Base-by-base conservation (phyloP, 495 filamentous ascomycete species). In the Talaromyces proteolyticus region DNA sequence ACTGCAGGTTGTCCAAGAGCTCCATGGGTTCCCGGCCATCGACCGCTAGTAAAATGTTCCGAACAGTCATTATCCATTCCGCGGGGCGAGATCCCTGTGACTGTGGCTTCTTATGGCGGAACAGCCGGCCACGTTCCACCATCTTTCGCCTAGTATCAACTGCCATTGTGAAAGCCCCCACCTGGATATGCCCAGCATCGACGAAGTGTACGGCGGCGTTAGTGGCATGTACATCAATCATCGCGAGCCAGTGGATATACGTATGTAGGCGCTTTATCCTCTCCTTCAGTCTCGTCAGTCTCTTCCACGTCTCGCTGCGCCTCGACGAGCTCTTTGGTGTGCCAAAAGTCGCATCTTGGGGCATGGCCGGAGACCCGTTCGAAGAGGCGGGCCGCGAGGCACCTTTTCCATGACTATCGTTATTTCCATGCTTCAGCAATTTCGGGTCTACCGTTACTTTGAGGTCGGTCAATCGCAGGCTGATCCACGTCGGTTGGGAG, bases 401-500 rank as follows among this genome's bases (percentile, higher is more conserved):
- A 21, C 62, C 59, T 19, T 57, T 26, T 47, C 62, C 47, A 36
- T 51, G 39, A 37, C 53, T 29, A 52, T 57, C 59, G 63, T 52
- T 62, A 62, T 64, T 84, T 64, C 61, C 58, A 55, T 65, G 65
- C 10, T 57, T 61, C 40, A 92, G 62, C 25, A 76, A 72, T 43
- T 79, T 76, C 43, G 89, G 67, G 64, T 97, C 89, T 20, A 96
- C 61, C 0, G 87, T 91, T n/a, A 97, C 74, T 40, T 79, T 86
- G 29, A 96, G 67, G 53, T 95, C 91, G 50, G 81, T 85, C 44
- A 97, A 68, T 19, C 90, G 87, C 29, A 99, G 74, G 58, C 89
- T 96, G 53, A 96, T 69, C 93, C 93, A 99, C 66, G 94, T 96
- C 43, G 93, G 91, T 63, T 96, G 91, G 17, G 91, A 87, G 64